A percentile compares a stretch with the other conserved stretches of the same genome.
These are phyloP conservation scores for Kokia cookei DNA, from an alignment of 441 rosid genomes.

Conservation along the genomic window DNA sequence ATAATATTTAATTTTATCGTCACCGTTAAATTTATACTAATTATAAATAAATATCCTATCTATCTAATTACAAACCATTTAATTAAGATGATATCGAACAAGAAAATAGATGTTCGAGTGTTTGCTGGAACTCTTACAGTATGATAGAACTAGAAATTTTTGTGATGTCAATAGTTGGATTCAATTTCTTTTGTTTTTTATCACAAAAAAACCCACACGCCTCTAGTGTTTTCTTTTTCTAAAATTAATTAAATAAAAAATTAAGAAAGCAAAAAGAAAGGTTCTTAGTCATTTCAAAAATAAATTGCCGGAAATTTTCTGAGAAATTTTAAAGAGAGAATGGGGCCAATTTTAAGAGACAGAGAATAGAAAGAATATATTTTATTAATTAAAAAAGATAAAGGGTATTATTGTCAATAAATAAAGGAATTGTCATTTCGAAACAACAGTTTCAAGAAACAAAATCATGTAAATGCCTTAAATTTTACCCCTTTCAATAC, in stretches of 20 bases:
- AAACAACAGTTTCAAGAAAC: not conserved
- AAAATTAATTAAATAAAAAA: not conserved
- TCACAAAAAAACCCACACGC: no score
- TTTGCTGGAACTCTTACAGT: no score
- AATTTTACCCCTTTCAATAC: not conserved
- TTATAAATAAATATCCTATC: no score
- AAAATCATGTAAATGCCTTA: constrained; percentile 15
- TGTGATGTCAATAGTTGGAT: no score
- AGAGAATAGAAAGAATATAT: not conserved
- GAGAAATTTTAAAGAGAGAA: not conserved
- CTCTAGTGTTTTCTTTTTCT: no score
- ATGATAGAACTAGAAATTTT: no score
- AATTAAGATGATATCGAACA: accelerated
- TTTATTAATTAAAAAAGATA: not conserved
- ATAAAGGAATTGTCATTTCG: constrained; percentile 23
- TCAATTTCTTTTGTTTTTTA: no score
- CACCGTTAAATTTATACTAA: no score
- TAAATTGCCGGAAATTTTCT: not conserved
- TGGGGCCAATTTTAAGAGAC: not conserved
- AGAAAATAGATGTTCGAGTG: accelerated
- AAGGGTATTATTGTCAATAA: constrained; percentile 11
- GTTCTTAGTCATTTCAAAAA: not conserved
- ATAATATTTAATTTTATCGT: no score
- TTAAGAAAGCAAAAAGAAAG: not conserved
- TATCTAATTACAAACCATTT: accelerated